These are phyloP conservation scores for Fagopyrum esculentum DNA, from an alignment of 148 eudicot species.

Conservation along the genomic window DNA sequence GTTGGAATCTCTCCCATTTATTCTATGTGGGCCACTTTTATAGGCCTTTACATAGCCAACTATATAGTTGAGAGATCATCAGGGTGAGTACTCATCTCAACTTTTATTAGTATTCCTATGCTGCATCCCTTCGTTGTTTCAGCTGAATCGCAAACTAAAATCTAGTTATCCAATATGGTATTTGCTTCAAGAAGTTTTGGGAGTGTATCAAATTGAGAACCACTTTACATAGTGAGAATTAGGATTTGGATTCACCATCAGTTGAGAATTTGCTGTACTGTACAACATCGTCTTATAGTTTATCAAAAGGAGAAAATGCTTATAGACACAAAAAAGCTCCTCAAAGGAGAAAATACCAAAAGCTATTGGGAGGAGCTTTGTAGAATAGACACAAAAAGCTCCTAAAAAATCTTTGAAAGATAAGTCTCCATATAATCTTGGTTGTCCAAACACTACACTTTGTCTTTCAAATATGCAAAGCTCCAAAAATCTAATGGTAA, in stretches of 20 bases:
- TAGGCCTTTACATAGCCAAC: slow-evolving; percentile 94
- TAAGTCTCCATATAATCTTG: no score
- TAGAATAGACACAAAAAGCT: no score
- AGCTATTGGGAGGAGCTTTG: no score
- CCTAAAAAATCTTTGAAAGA: no score
- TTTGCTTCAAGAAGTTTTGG: background rate
- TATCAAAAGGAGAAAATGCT: no score
- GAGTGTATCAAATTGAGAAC: background rate
- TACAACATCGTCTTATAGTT: no score
- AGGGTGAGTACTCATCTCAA: slow-evolving; percentile 51
- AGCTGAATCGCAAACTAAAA: background rate
- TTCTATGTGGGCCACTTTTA: slow-evolving; percentile 99
- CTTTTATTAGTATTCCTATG: background rate
- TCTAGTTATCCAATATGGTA: background rate
- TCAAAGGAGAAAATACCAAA: no score
- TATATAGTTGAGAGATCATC: slow-evolving; percentile 95
- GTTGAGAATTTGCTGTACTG: no score
- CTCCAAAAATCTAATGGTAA: no score
- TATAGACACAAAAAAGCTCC: no score
- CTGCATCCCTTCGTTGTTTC: background rate
- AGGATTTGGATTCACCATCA: background rate
- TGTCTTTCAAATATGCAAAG: no score
- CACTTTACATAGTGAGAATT: background rate
- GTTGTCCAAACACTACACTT: no score
- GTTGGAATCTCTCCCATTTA: slow-evolving; percentile 96